Base-by-base conservation (phyloP, 139 green algal species). In the Closterium sp. region DNA sequence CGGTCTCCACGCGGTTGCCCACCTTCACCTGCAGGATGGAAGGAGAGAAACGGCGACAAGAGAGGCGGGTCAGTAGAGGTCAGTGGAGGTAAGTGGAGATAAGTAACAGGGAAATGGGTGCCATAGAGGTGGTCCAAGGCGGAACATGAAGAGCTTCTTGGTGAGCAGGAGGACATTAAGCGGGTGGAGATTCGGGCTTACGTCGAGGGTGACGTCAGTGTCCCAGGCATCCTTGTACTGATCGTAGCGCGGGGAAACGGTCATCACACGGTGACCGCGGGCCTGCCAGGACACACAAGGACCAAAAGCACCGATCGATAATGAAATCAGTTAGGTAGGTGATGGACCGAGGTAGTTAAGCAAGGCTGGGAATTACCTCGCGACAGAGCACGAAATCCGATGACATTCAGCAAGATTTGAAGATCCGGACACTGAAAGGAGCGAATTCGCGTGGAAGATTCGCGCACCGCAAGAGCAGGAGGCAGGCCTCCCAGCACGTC, bases 141-240 rank as follows among this genome's bases (percentile, higher is more conserved):
- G n/a, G n/a, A n/a, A n/a, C n/a, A n/a, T n/a, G n/a, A n/a, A n/a
- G n/a, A n/a, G n/a, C n/a, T n/a, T n/a, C n/a, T n/a, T n/a, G n/a
- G n/a, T n/a, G n/a, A n/a, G n/a, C n/a, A n/a, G n/a, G n/a, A n/a
- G n/a, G n/a, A n/a, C n/a, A n/a, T n/a, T n/a, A n/a, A n/a, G n/a
- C n/a, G n/a, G 43, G 21, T 66, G 9, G 55, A 76, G 12, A 28
- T 28, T 76, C 55, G 7, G 7, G 83, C 83, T 86, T 91, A 94
- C 92, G 35, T 94, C 90, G 32, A 88, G 90, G 34, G 92, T 94
- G 34, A 31, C 28, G 21, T 94, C 92, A 66, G 98, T 99, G 94
- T 99, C 98, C 98, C 98, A 99, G 64, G 96, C 97, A 88, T 99
- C 98, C 9, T 90, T 93, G 94, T 99, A 99, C 95, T 99, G 98